Evolutionary conservation across 148 eudicot genomes (phyloP), one percentile per base, ranked within the genome.

Genomic region (Fagopyrum tataricum): DNA sequence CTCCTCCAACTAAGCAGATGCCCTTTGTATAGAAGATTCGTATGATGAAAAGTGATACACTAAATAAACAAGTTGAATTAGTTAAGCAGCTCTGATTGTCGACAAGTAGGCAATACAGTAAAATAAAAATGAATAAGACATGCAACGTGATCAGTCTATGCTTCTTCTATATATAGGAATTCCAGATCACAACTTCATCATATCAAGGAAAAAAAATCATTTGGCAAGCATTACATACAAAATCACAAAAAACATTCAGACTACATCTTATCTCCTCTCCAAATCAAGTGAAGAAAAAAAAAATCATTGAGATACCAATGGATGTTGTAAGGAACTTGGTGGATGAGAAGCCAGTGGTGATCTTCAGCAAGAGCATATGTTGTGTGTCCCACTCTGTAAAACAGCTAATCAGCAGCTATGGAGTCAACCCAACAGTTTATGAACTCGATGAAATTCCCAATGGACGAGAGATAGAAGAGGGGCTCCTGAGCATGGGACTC

Each of bases 281-380:
- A 64, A 4, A 64, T 39, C 43, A 64, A 39, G 6, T 0, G 43
- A 37, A 64, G 37, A 31, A 31, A 64, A 37, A 31, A 1, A 17
- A 14, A 37, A 5, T 15, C 17, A 61, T 55, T 55, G 9, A 31
- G 37, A 31, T 31, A 31, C 37, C 37, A 37, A 64, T 64, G 69
- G 69, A 64, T 5, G 69, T 39, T 64, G 44, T 64, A 64, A 64
- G 69, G 43, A 64, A 17, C 31, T 31, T 64, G 44, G 44, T 39
- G 7, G 69, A 64, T 1, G 69, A 64, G 18, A 83, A 78, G 61
- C 86, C 90, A 21, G 83, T 85, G 79, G 90, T 85, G 67, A 83
- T 87, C 62, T 85, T 87, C 82, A 81, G 88, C 88, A 83, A 81
- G 55, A 82, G 81, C 66, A 21, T 61, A 44, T 85, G 90, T 42